Conservation (phyloP, 1,139 yeast species). For the Nadsonia starkeyi-henricii region DNA sequence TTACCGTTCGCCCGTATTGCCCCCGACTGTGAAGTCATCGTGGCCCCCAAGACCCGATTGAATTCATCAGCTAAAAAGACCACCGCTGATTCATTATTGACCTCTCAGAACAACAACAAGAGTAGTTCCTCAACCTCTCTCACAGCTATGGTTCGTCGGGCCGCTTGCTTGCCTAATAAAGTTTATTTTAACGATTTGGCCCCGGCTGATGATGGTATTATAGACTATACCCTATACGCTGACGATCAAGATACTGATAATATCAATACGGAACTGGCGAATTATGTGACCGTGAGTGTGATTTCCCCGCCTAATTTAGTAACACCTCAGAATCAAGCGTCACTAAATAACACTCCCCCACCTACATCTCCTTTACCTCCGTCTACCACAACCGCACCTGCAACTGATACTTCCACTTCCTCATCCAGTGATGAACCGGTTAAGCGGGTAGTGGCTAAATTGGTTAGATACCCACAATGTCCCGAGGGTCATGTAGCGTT, state of each 20-base stretch:
- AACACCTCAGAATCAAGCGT: constrained; percentile 4
- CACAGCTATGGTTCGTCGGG: constrained; percentile 8
- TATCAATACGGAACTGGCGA: not conserved
- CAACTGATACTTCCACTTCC: not conserved
- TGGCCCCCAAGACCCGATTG: constrained; percentile 60
- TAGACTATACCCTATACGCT: not conserved
- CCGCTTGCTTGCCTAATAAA: not conserved
- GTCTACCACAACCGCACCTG: not conserved
- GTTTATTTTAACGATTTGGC: not conserved
- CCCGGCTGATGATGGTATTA: not conserved
- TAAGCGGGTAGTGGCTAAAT: constrained; percentile 39
- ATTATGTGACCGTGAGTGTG: constrained; percentile 1
- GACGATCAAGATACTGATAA: not conserved
- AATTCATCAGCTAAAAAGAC: constrained; percentile 13
- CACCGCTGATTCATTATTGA: constrained; percentile 2
- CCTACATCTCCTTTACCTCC: not conserved
- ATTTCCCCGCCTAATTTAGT: constrained; percentile 2
- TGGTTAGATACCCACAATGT: constrained; percentile 29
- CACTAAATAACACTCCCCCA: not conserved
- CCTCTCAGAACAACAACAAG: not conserved
- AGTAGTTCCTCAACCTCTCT: not conserved
- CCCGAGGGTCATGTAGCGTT: constrained; percentile 40
- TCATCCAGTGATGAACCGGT: constrained; percentile 16
- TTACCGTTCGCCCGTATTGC: constrained; percentile 42
- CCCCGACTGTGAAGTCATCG: constrained; percentile 64